Evolutionary conservation across 1,284 basidiomycete species (phyloP).

Genomic region (Serendipita sp.): DNA sequence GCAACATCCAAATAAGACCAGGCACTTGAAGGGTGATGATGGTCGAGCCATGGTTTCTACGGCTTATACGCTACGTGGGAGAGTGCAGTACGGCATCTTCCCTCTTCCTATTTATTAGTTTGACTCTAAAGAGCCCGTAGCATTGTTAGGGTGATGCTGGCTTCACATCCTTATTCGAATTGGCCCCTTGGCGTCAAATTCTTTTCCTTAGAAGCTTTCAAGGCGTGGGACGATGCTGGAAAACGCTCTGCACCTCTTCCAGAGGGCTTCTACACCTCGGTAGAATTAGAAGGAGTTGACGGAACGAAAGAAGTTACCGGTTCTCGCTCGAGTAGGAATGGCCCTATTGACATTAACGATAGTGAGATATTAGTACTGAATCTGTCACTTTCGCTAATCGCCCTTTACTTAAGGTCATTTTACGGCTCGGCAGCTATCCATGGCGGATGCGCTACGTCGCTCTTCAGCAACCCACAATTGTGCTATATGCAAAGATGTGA

Average conservation of each 20-base stretch:
- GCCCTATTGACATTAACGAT: slow-evolving; percentile 53
- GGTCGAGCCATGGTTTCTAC: background rate
- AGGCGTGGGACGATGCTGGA: slow-evolving; percentile 30
- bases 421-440: slow-evolving; percentile 31
- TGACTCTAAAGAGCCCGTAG: slow-evolving; percentile 19
- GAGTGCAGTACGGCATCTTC: slow-evolving; percentile 21
- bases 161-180: slow-evolving; percentile 40
- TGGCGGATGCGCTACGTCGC: slow-evolving; percentile 33
- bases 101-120: slow-evolving; percentile 38
- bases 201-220: slow-evolving; percentile 47
- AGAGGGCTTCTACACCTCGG: slow-evolving; percentile 31
- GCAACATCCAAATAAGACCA: slow-evolving; percentile 50
- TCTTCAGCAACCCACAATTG: slow-evolving; percentile 31
- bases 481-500: slow-evolving; percentile 33
- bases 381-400: background rate
- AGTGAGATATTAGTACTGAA: slow-evolving; percentile 25
- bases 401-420: background rate
- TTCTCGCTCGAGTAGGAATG: slow-evolving; percentile 33
- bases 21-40: slow-evolving; percentile 21
- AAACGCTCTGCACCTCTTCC: slow-evolving; percentile 26
- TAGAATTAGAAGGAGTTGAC: slow-evolving; percentile 62
- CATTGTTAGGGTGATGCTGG: slow-evolving; percentile 39
- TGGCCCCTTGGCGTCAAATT: slow-evolving; percentile 58
- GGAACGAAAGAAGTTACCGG: slow-evolving; percentile 35
- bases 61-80: background rate